phyloP scores from a whole-genome alignment of 495 filamentous ascomycete genomes.

The Penicillium cosmopolitanum region DNA sequence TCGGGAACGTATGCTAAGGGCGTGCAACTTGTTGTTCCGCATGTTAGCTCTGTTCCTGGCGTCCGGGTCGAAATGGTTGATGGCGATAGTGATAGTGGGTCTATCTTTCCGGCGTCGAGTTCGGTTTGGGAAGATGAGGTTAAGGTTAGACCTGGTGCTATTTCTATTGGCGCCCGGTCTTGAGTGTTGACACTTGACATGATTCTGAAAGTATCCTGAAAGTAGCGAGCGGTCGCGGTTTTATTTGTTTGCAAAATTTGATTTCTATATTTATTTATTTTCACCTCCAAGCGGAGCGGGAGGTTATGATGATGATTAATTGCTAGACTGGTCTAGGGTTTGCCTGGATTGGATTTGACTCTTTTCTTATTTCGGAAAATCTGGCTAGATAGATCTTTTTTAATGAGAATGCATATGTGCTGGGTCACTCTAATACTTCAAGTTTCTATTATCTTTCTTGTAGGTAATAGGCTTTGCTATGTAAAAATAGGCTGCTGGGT shows the following conservation, averaged over 20 bases:
- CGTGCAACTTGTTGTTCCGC: constrained; percentile 48
- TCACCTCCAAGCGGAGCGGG: not conserved
- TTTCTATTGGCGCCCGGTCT: not conserved
- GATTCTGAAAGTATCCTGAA: too few species aligned
- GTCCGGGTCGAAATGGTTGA: constrained; percentile 20
- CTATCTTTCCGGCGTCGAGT: constrained; percentile 40
- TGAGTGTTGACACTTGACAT: not conserved
- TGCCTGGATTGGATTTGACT: not conserved
- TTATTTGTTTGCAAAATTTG: not conserved
- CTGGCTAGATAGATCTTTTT: not conserved
- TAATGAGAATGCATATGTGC: constrained; percentile 5
- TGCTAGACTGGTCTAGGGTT: not conserved
- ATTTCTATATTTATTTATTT: not conserved
- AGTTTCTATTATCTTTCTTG: too few species aligned
- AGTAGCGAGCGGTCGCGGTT: not conserved
- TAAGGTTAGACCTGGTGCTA: not conserved
- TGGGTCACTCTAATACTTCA: too few species aligned
- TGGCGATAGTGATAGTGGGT: constrained; percentile 28
- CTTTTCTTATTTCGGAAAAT: not conserved
- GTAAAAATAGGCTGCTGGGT: too few species aligned
- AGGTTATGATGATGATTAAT: not conserved
- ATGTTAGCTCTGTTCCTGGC: constrained; percentile 24
- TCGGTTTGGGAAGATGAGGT: constrained; percentile 34
- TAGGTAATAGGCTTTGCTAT: too few species aligned
- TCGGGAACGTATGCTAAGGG: constrained; percentile 38